Conservation (phyloP, 1,284 basidiomycete species). For the Wallemia hederae region DNA sequence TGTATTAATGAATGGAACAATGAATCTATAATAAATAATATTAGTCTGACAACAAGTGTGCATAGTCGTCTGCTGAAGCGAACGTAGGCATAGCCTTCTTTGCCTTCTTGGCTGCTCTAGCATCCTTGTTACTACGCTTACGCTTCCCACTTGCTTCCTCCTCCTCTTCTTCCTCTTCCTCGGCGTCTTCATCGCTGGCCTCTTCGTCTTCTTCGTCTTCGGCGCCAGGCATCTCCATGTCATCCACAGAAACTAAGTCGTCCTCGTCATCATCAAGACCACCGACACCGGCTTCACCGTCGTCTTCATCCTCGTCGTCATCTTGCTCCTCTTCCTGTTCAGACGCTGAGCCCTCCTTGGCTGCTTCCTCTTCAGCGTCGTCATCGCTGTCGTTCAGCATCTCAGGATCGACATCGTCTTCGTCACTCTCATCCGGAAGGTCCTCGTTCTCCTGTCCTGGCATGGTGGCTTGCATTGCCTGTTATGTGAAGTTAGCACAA, state of each 20-base stretch:
- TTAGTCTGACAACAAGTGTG: constrained; percentile 33
- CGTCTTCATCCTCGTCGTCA: constrained; percentile 8
- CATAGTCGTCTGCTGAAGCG: constrained; percentile 84
- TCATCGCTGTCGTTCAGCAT: constrained; percentile 6
- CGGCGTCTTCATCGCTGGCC: constrained; percentile 12
- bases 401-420: constrained; percentile 18
- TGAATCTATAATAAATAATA: neutral
- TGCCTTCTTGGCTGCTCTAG: constrained; percentile 30
- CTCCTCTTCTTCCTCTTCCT: constrained; percentile 22
- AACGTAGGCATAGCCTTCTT: constrained; percentile 49
- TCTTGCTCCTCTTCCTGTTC: constrained; percentile 19
- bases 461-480: constrained; percentile 63
- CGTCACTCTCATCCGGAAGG: constrained; percentile 6
- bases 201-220: constrained; percentile 9
- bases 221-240: constrained; percentile 8
- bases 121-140: constrained; percentile 17
- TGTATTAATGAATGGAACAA: neutral
- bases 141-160: constrained; percentile 28
- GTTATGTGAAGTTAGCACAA: neutral
- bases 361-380: constrained; percentile 8
- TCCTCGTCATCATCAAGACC: constrained; percentile 15
- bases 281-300: constrained; percentile 5
- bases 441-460: constrained; percentile 20
- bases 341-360: constrained; percentile 11
- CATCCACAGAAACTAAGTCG: constrained; percentile 12